phyloP scores from a whole-genome alignment of 306 rosid genomes.

The Fragaria ananassa region DNA sequence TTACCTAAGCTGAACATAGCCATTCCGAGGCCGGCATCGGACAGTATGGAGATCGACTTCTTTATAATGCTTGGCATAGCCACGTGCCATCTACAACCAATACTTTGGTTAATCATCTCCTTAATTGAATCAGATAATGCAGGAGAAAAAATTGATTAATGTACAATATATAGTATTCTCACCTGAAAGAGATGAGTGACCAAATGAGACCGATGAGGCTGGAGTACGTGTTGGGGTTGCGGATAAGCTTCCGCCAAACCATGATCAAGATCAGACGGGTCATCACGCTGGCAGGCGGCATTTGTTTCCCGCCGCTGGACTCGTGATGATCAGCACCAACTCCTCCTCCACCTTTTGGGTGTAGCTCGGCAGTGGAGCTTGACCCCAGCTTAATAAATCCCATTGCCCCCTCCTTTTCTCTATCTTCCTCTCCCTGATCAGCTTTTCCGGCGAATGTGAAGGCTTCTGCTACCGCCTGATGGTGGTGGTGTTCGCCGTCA shows the following conservation, averaged over 20 bases:
- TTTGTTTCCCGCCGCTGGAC: constrained; percentile 43
- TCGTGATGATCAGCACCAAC: constrained; percentile 20
- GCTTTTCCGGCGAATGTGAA: constrained; percentile 48
- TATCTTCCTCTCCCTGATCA: constrained; percentile 39
- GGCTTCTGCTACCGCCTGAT: constrained; percentile 42
- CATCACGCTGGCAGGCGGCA: constrained; percentile 99
- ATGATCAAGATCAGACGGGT: constrained; percentile 89
- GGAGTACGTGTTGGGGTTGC: constrained; percentile 95
- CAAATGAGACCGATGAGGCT: constrained; percentile 91
- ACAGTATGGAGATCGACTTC: constrained; percentile 86
- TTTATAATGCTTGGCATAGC: constrained; percentile 72
- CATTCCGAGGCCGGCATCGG: constrained; percentile 99
- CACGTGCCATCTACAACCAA: constrained; percentile 71
- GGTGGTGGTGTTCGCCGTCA: constrained; percentile 15
- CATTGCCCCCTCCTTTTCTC: constrained; percentile 48
- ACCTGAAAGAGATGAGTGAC: constrained; percentile 88
- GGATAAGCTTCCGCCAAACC: constrained; percentile 98
- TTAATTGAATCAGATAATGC: not conserved
- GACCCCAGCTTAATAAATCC: constrained; percentile 69
- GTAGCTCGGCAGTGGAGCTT: constrained; percentile 73
- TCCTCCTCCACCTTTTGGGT: constrained; percentile 38
- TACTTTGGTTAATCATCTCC: not conserved
- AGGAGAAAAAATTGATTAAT: not conserved
- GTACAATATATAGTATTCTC: not conserved
- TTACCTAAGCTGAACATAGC: constrained; percentile 99